phyloP scores from a whole-genome alignment of 2,329 filamentous ascomycete genomes.

The Trichoderma semiorbis region DNA sequence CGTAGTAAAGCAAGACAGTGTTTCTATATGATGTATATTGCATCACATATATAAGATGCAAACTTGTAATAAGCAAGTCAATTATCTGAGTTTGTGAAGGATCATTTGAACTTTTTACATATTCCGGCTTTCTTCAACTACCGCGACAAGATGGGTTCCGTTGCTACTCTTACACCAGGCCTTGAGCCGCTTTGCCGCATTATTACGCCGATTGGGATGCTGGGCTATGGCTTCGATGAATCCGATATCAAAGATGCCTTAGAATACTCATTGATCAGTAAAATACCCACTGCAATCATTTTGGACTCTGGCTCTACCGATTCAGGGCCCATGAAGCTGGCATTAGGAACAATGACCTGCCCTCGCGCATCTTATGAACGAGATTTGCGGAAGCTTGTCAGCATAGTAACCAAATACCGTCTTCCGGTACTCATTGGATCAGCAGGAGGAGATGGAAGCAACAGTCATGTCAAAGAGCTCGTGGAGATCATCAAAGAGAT shows the following conservation, averaged over 20 bases:
- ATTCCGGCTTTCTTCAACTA: not conserved
- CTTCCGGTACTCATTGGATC: not conserved
- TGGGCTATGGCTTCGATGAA: not conserved
- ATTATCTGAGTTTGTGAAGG: not conserved
- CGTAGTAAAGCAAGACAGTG: not conserved
- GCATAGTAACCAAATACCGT: not conserved
- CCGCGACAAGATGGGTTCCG: not conserved
- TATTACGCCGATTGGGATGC: not conserved
- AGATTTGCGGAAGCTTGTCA: not conserved
- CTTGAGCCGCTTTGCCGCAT: not conserved
- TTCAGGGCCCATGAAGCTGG: slow-evolving; percentile 31
- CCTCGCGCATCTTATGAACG: not conserved
- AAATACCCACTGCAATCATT: slow-evolving; percentile 33
- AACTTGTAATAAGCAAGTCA: not conserved
- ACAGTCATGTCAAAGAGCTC: not conserved
- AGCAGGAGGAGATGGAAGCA: not conserved
- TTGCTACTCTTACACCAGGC: not conserved
- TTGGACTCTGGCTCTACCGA: slow-evolving; percentile 37
- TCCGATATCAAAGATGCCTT: not conserved
- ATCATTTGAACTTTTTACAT: not conserved
- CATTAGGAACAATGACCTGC: not conserved
- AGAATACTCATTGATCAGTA: not conserved
- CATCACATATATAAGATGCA: not conserved
- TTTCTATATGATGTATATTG: not conserved
- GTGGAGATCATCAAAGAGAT: not conserved